These are phyloP conservation scores for Mortierella sp. DNA, from an alignment of 371 early-diverging fungal genomes.

Conservation along the genomic window DNA sequence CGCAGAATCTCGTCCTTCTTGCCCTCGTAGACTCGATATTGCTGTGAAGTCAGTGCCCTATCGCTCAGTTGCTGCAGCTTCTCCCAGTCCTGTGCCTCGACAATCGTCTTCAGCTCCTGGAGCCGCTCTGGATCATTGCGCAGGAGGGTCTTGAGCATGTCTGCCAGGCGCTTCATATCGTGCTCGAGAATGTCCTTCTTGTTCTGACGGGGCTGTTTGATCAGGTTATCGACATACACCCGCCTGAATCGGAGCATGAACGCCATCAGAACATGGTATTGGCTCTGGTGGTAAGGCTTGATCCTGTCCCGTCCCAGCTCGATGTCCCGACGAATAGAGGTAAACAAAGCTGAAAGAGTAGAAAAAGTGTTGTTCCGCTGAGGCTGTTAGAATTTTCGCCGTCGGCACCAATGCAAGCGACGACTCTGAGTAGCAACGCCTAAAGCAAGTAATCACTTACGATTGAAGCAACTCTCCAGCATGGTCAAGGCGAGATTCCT, in stretches of 20 bases:
- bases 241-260: slow-evolving; percentile 64
- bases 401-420: too few species aligned
- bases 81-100: not conserved
- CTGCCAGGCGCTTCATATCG: not conserved
- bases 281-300: slow-evolving; percentile 61
- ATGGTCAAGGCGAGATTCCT: slow-evolving; percentile 56
- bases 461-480: slow-evolving; percentile 74
- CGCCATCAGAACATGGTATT: slow-evolving; percentile 53
- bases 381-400: too few species aligned
- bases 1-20: not conserved
- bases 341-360: slow-evolving; percentile 63
- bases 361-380: too few species aligned
- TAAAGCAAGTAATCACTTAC: slow-evolving; percentile 46
- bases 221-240: slow-evolving; percentile 30
- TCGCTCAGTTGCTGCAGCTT: not conserved
- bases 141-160: not conserved
- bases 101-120: not conserved
- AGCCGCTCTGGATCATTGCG: not conserved
- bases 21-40: not conserved
- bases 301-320: slow-evolving; percentile 71
- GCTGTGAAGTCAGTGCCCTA: not conserved
- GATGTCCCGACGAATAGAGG: slow-evolving; percentile 71
- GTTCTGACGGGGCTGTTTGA: slow-evolving; percentile 22
- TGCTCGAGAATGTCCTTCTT: slow-evolving; percentile 20
- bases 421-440: not conserved